Evolutionary conservation across 768 basidiomycete genomes (phyloP).

Genomic region (Mycena epipterygia): DNA sequence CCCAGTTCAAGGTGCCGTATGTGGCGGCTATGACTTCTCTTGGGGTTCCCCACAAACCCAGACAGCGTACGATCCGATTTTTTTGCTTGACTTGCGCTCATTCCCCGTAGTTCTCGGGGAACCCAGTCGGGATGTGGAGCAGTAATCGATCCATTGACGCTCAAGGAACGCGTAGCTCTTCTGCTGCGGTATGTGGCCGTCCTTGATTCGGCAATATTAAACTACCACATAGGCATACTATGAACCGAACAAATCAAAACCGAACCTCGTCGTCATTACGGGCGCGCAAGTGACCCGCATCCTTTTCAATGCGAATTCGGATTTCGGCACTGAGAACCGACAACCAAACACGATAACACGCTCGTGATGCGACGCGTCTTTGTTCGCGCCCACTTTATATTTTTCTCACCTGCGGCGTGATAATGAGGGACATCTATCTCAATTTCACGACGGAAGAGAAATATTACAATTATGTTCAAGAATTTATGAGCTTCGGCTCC

Average conservation of each 20-base stretch:
- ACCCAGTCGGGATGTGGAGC: slow-evolving; percentile 36
- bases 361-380: too few relatives aligned
- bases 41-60: slow-evolving; percentile 19
- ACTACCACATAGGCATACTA: slow-evolving; percentile 59
- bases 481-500: too few relatives aligned
- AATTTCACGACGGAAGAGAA: too few relatives aligned
- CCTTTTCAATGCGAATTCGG: background rate
- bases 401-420: too few relatives aligned
- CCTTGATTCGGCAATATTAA: background rate
- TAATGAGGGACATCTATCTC: too few relatives aligned
- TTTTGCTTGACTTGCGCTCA: background rate
- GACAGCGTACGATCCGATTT: slow-evolving; percentile 2
- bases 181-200: slow-evolving; percentile 5
- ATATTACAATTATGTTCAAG: too few relatives aligned
- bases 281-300: slow-evolving; percentile 38
- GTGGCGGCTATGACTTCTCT: slow-evolving; percentile 1
- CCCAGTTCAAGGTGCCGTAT: slow-evolving; percentile 20
- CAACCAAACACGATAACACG: too few relatives aligned
- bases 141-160: slow-evolving; percentile 15
- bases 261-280: slow-evolving; percentile 42
- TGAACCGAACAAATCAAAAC: slow-evolving; percentile 61
- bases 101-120: slow-evolving; percentile 30
- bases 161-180: slow-evolving; percentile 1
- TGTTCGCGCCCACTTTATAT: too few relatives aligned
- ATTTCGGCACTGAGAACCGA: too few relatives aligned